phyloP scores from a whole-genome alignment of 345 rosid species.

The Salix koriyanagi region DNA sequence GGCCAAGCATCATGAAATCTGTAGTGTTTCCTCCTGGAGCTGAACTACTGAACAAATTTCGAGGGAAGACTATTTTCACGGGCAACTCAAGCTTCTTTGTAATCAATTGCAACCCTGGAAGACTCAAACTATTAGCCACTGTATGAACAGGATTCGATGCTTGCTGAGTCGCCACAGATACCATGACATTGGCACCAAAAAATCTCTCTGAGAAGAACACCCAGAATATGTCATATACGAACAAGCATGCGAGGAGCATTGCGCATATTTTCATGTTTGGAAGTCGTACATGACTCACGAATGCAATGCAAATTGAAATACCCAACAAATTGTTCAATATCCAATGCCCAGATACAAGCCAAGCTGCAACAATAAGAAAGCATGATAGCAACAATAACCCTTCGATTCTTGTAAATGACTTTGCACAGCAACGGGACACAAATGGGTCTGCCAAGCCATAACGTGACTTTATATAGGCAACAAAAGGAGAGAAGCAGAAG shows the following conservation, averaged over 20 bases:
- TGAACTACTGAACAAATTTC: slow-evolving; percentile 72
- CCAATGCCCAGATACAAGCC: slow-evolving; percentile 98
- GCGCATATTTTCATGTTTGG: slow-evolving; percentile 94
- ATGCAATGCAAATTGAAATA: slow-evolving; percentile 87
- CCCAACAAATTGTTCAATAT: slow-evolving; percentile 86
- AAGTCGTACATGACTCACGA: slow-evolving; percentile 93
- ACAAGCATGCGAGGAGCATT: slow-evolving; percentile 76
- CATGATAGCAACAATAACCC: slow-evolving; percentile 58
- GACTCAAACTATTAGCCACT: slow-evolving; percentile 85
- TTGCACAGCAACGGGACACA: slow-evolving; percentile 81
- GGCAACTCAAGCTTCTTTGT: slow-evolving; percentile 95
- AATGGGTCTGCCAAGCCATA: slow-evolving; percentile 78
- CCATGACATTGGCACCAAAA: slow-evolving; percentile 99
- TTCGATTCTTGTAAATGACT: slow-evolving; percentile 65
- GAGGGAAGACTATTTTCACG: slow-evolving; percentile 82
- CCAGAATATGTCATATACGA: slow-evolving; percentile 96
- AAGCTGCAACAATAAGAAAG: slow-evolving; percentile 55
- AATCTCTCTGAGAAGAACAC: slow-evolving; percentile 97
- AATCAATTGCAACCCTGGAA: slow-evolving; percentile 87
- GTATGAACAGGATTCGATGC: slow-evolving; percentile 97
- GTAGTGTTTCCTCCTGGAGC: slow-evolving; percentile 54
- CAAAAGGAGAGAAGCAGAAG: slow-evolving; percentile 73
- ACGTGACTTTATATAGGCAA: slow-evolving; percentile 49
- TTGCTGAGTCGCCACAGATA: slow-evolving; percentile 93
- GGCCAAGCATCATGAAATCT: slow-evolving; percentile 98